These are phyloP conservation scores for Arabidopsis lyrata DNA, from an alignment of 441 rosid genomes.

Conservation along the genomic window DNA sequence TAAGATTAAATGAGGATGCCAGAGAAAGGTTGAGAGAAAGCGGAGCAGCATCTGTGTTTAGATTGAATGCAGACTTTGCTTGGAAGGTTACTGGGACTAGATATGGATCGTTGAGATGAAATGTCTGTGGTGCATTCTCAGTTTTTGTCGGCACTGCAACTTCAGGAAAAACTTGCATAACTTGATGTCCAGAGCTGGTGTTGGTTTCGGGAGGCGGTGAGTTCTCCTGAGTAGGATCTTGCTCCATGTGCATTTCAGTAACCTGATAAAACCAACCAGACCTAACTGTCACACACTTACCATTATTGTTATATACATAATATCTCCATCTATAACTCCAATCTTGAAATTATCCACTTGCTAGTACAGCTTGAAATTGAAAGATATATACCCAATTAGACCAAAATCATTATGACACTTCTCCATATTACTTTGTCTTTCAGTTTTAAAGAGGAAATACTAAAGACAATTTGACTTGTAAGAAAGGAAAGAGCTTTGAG, in stretches of 20 bases:
- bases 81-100: slow-evolving; percentile 41
- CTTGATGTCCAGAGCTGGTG: slow-evolving; percentile 56
- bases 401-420: slow-evolving; percentile 11
- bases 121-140: slow-evolving; percentile 25
- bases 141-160: slow-evolving; percentile 35
- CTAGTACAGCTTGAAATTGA: slow-evolving; percentile 11
- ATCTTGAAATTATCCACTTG: not conserved
- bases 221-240: slow-evolving; percentile 42
- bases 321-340: not conserved
- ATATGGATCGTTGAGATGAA: slow-evolving; percentile 25
- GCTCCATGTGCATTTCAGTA: slow-evolving; percentile 42
- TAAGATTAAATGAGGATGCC: slow-evolving; percentile 50
- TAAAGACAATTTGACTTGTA: slow-evolving; percentile 1
- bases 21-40: slow-evolving; percentile 63
- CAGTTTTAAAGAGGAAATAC: slow-evolving; percentile 16
- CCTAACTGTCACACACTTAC: slow-evolving; percentile 5
- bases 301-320: slow-evolving; percentile 7
- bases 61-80: slow-evolving; percentile 33
- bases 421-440: not conserved
- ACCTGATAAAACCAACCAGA: slow-evolving; percentile 43
- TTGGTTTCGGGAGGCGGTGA: slow-evolving; percentile 49
- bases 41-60: slow-evolving; percentile 42
- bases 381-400: slow-evolving; percentile 15
- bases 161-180: slow-evolving; percentile 43
- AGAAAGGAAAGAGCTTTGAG: slow-evolving; percentile 24